Evolutionary conservation across 768 basidiomycete genomes (phyloP), one percentile per base, ranked within the genome.

Genomic region (Mycena epipterygia): DNA sequence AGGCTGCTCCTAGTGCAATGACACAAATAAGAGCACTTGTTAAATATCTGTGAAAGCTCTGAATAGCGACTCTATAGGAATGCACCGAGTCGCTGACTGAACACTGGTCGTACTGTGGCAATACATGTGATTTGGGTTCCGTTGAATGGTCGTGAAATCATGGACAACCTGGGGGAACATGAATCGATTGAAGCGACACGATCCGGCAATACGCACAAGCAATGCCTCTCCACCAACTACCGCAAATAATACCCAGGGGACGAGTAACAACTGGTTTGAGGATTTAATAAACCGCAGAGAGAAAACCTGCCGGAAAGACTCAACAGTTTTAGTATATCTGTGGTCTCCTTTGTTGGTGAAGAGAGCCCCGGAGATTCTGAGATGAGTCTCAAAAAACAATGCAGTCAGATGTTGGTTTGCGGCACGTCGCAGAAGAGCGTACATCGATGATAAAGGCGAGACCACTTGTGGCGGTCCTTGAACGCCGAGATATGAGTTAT

Each of bases 391-490:
- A 32, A 32, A 6, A 14, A 1, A 30, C 2, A 5, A n/a, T 33
- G 44, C n/a, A n/a, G n/a, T n/a, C n/a, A 29, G 13, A 23, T 17
- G 11, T 12, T 37, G 5, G 17, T 41, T 9, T 2, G 16, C 27
- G 11, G 23, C 32, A 5, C 9, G 21, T 21, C 19, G 21, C 1
- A n/a, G 16, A 8, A 14, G 30, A 23, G 30, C 25, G 2, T 33
- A 68, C 67, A 41, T 68, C 67, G 32, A 63, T 9, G 14, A 68
- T 61, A 19, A 68, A 63, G 23, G 67, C 59, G 0, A 68, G 27
- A 11, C 67, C 67, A 7, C 46, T 68, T 25, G 51, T 63, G 21
- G 67, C 32, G 1, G 67, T 68, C 19, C 67, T 68, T 8, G 1
- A 21, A 30, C n/a, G 16, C n/a, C n/a, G n/a, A 4, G 37, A 7